These are phyloP conservation scores for Capsicum rhomboideum DNA, from an alignment of 257 asterid genomes.

Conservation along the genomic window DNA sequence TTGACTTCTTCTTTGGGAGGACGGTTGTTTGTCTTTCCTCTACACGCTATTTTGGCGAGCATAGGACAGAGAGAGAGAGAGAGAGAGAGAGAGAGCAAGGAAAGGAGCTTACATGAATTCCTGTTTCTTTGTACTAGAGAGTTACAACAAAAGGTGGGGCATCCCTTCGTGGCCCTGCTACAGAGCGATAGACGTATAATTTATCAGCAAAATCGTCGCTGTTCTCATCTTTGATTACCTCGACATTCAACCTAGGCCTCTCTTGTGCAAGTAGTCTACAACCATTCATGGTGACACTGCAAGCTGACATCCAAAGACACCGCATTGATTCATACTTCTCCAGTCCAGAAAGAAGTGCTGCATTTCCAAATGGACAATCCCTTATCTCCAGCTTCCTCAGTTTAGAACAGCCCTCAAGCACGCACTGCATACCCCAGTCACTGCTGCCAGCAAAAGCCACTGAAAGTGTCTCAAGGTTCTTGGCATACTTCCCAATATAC, in stretches of 20 bases:
- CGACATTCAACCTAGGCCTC: constrained; percentile 71
- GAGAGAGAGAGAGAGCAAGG: background rate
- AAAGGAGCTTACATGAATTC: background rate
- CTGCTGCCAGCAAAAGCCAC: constrained; percentile 90
- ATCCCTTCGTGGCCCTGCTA: constrained; percentile 77
- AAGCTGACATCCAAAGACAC: constrained; percentile 85
- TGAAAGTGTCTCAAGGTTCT: constrained; percentile 72
- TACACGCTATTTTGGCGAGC: background rate
- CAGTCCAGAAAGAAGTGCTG: constrained; percentile 52
- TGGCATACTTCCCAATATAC: constrained; percentile 69
- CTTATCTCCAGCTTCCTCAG: constrained; percentile 85
- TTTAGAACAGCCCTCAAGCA: constrained; percentile 71
- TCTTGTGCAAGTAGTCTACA: constrained; percentile 54
- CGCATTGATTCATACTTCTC: constrained; percentile 69
- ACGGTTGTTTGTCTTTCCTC: background rate
- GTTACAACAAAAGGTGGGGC: constrained; percentile 77
- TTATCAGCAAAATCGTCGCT: constrained; percentile 38
- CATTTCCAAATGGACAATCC: constrained; percentile 77
- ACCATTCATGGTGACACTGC: constrained; percentile 56
- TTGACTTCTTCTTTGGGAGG: too few species aligned
- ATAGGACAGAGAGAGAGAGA: background rate
- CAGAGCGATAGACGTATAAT: constrained; percentile 67
- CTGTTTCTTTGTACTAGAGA: constrained; percentile 25
- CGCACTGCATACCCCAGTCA: constrained; percentile 78
- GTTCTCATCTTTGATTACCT: constrained; percentile 58